Conservation (phyloP, 495 filamentous ascomycete genomes). For the Hypoxylon lenormandii region DNA sequence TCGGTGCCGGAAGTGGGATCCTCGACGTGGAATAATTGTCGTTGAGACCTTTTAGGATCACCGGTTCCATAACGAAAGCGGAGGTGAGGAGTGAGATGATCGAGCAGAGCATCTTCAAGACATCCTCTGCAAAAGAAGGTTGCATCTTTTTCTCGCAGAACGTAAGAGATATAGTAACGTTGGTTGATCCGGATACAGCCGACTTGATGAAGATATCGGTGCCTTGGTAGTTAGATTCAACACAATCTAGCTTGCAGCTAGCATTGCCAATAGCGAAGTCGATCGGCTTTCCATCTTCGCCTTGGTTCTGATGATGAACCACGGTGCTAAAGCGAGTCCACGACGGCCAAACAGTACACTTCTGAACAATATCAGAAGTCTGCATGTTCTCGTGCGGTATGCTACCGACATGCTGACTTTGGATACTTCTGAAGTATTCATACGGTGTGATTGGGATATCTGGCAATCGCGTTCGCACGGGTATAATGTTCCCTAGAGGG, state of each 20-base stretch:
- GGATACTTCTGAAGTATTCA: slow-evolving; percentile 56
- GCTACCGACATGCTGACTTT: slow-evolving; percentile 56
- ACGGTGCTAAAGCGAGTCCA: slow-evolving; percentile 63
- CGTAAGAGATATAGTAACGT: slow-evolving; percentile 55
- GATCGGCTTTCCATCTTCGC: slow-evolving; percentile 18
- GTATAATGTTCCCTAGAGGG: slow-evolving; percentile 58
- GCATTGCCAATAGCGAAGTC: slow-evolving; percentile 59
- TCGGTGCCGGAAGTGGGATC: slow-evolving; percentile 53
- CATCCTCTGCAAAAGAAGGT: slow-evolving; percentile 55
- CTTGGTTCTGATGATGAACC: slow-evolving; percentile 58
- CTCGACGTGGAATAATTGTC: slow-evolving; percentile 51
- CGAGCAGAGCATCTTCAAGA: slow-evolving; percentile 57
- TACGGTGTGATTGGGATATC: slow-evolving; percentile 57
- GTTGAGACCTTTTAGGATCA: slow-evolving; percentile 53
- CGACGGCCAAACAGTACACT: slow-evolving; percentile 62
- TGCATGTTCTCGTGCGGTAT: slow-evolving; percentile 60
- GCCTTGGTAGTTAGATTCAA: slow-evolving; percentile 55
- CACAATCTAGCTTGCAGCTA: slow-evolving; percentile 54
- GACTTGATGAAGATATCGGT: slow-evolving; percentile 60
- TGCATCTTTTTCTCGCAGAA: slow-evolving; percentile 59
- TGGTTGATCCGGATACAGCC: slow-evolving; percentile 44
- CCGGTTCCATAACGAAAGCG: slow-evolving; percentile 56
- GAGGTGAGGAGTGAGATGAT: slow-evolving; percentile 58
- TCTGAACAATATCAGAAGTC: slow-evolving; percentile 58
- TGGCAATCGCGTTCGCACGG: slow-evolving; percentile 59